Evolutionary conservation across 768 basidiomycete genomes (phyloP), one percentile per base, ranked within the genome.

Genomic region (Suillus fuscotomentosus): DNA sequence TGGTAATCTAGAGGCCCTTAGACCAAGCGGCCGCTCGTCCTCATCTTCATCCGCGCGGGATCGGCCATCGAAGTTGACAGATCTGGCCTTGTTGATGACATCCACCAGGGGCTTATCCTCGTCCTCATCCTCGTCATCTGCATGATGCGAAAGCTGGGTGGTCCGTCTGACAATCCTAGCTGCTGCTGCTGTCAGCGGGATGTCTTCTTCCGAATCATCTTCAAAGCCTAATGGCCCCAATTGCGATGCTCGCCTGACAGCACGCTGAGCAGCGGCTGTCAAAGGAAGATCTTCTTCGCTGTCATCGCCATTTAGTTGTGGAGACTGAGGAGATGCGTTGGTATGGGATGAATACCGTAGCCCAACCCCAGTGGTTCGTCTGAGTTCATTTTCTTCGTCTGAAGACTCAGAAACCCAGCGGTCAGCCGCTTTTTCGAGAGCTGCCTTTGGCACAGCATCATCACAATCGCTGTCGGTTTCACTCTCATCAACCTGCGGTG

Each of bases 201-300:
- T 63, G 73, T 92, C 90, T 66, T 91, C 89, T 65, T 90, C 89
- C 65, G 88, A 88, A 66, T 87, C 86, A 9, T 83, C 83, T 54
- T 81, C 81, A 20, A 66, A 69, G 48, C 17, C 60, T 39, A 60
- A 66, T 38, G 36, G 61, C 54, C 65, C 47, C 42, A 69, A 63
- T 42, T 76, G 69, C 11, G 76, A 77, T 31, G 75, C 78, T 55
- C 86, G 84, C 64, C 82, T 82, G 24, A 77, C 76, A n/a, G 81
- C 86, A 42, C 84, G 84, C 62, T 80, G 78, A n/a, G 87, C 78
- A 9, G 89, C 85, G 3, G 84, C 85, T 31, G 87, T 85, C 10
- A 95, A 80, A 3, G 94, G 94, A 50, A 93, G 68, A 76, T 95
- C 92, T 67, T 94, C 92, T 61, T 92, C 92, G 66, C 90, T 91